Percentiles rank a stretch among this genome's conserved stretches.
phyloP scores from a whole-genome alignment of 345 rosid genomes.

The Eucalyptus lansdowneana region DNA sequence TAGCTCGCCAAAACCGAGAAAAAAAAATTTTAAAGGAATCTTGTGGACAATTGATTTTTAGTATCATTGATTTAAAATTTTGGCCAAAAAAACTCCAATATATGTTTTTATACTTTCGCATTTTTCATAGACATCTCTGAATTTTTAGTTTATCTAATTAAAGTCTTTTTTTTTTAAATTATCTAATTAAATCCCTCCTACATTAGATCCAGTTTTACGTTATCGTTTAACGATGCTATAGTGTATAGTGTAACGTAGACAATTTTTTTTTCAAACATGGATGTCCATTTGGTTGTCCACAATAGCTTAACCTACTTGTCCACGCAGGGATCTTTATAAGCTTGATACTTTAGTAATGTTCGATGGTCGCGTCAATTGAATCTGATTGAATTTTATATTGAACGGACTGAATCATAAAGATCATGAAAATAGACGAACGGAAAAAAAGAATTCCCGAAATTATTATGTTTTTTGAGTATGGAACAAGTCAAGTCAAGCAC shows the following conservation, averaged over 20 bases:
- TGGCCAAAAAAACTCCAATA: neutral
- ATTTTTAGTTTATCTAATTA: neutral
- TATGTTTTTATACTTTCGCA: neutral
- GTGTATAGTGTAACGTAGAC: neutral
- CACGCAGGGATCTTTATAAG: rapidly evolving
- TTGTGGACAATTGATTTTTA: neutral
- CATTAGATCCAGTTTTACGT: neutral
- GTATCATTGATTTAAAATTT: neutral
- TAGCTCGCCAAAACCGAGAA: neutral
- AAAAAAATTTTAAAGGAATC: neutral
- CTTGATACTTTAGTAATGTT: neutral
- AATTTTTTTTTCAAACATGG: neutral
- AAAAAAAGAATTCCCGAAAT: neutral
- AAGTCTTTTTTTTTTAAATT: neutral
- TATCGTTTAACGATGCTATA: rapidly evolving
- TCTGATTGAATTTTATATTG: neutral
- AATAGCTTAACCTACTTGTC: neutral
- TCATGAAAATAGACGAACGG: neutral
- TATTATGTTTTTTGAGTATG: neutral
- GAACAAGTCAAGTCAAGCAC: neutral
- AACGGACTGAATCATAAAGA: neutral
- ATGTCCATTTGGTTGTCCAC: neutral
- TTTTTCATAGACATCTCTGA: neutral
- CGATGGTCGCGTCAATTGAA: rapidly evolving
- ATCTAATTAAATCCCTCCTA: neutral